A percentile compares a stretch with the other conserved stretches of the same genome.
These are phyloP conservation scores for Tolypocladium sp. DNA, from an alignment of 2,329 filamentous ascomycete species.

Conservation along the genomic window DNA sequence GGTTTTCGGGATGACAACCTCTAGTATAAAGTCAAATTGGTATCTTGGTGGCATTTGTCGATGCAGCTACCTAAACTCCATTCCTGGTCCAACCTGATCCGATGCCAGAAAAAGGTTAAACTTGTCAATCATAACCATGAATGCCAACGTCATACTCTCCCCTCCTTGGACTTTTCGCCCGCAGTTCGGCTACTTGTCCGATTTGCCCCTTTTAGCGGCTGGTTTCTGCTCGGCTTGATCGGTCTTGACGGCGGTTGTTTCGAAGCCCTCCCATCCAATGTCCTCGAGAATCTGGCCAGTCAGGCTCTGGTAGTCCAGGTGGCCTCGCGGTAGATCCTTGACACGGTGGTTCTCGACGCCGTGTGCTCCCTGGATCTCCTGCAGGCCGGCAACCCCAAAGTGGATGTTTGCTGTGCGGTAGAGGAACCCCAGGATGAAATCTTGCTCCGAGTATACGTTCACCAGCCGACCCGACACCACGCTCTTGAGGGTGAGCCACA, in stretches of 20 bases:
- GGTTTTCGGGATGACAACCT: background rate
- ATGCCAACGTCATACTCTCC: background rate
- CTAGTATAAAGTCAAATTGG: background rate
- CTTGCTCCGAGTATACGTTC: conserved; percentile 81
- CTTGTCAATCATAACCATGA: background rate
- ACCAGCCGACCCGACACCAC: conserved; percentile 78
- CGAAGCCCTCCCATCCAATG: conserved; percentile 60
- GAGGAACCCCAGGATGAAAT: conserved; percentile 81
- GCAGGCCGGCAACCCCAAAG: conserved; percentile 75
- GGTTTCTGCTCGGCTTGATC: conserved; percentile 4
- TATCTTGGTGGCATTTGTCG: background rate
- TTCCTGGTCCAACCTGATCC: background rate
- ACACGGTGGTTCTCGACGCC: conserved; percentile 61
- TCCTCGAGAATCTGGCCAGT: conserved; percentile 57
- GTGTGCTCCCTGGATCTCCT: conserved; percentile 58
- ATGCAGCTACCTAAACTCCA: conserved; percentile 4
- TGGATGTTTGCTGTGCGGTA: conserved; percentile 77
- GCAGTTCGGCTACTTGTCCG: background rate
- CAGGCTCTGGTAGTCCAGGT: conserved; percentile 61
- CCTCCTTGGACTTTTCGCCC: background rate
- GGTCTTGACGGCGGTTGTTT: conserved; percentile 20
- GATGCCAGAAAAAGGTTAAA: background rate
- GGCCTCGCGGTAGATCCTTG: conserved; percentile 56
- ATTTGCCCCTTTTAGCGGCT: background rate
- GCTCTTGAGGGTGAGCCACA: conserved; percentile 70